Evolutionary conservation across 2,329 filamentous ascomycete genomes (phyloP), one percentile per base, ranked within the genome.

Genomic region (Aspergillus aculeatinus): DNA sequence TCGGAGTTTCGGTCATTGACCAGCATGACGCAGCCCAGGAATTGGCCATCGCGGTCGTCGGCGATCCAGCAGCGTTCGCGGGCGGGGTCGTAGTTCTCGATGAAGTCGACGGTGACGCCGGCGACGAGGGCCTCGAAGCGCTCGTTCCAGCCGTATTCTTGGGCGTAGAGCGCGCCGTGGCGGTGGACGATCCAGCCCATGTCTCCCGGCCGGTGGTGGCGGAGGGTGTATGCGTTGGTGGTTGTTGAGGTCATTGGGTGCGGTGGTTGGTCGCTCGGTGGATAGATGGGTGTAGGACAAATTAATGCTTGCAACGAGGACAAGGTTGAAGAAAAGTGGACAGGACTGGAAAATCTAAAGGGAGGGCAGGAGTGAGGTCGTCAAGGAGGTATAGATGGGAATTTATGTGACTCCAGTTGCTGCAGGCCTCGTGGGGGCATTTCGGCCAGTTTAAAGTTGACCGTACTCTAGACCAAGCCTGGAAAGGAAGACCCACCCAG

Each of bases 31-130:
- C 61, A 64, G 42, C 69, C 69, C n/a, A 70, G 60, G 14, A 62
- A 61, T 11, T 61, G 33, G 60, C 33, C 60, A 7, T 64, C 60
- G 23, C 23, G 23, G 23, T 29, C 55, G 48, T 71, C 67, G 16
- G 69, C 69, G 29, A 71, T 66, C 68, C 68, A 70, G 52, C 68
- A 71, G 9, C 63, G 62, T 44, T 71, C 69, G 4, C n/a, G 48
- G 19, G 48, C 21, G 1, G 63, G 59, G 16, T 71, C 67, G 47
- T 64, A 64, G 19, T 61, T 60, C 1, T 68, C 61, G 48, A 65
- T 56, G 47, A 71, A 71, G 16, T 70, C 66, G 1, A 60, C 55
- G 2, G 62, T 55, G 42, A 70, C 64, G 2, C 59, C 48, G 14
- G 63, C 63, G 21, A 68, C 65, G 5, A 69, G 48, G 0, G 61